Percentiles rank a stretch among this genome's conserved stretches.
These are phyloP conservation scores for Aspergillus neoniger DNA, from an alignment of 2,329 filamentous ascomycete species.

Conservation along the genomic window DNA sequence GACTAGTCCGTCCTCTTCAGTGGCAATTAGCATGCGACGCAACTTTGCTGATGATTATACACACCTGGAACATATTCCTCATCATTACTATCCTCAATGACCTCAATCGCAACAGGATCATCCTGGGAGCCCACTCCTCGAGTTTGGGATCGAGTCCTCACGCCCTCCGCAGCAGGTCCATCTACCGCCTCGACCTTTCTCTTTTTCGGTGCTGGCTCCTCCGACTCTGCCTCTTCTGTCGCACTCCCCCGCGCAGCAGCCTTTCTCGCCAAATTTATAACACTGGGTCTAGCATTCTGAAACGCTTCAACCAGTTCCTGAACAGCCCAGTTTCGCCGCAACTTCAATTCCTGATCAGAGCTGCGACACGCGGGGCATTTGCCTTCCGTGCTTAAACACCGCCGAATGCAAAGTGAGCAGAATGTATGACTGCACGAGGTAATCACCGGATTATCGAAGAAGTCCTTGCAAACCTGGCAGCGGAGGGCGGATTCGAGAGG, in stretches of 20 bases:
- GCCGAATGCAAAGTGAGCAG: conserved; percentile 91
- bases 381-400: conserved; percentile 77
- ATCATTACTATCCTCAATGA: conserved; percentile 46
- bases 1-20: conserved; percentile 70
- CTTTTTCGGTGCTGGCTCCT: conserved; percentile 36
- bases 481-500: conserved; percentile 78
- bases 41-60: conserved; percentile 6
- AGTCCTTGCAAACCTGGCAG: conserved; percentile 98
- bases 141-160: conserved; percentile 40
- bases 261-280: conserved; percentile 65
- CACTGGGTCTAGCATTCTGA: conserved; percentile 60
- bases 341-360: conserved; percentile 76
- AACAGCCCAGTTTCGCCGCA: conserved; percentile 81
- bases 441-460: conserved; percentile 91
- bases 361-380: conserved; percentile 84
- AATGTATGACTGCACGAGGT: conserved; percentile 96
- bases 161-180: conserved; percentile 36
- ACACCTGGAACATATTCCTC: conserved; percentile 42
- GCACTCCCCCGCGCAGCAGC: conserved; percentile 55
- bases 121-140: conserved; percentile 19
- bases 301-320: conserved; percentile 85
- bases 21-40: background rate
- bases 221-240: conserved; percentile 44
- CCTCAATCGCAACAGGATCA: conserved; percentile 24
- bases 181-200: conserved; percentile 39